Base-by-base conservation (phyloP, 192 early-diverging fungal species). In the Borealophlyctis nickersoniae region DNA sequence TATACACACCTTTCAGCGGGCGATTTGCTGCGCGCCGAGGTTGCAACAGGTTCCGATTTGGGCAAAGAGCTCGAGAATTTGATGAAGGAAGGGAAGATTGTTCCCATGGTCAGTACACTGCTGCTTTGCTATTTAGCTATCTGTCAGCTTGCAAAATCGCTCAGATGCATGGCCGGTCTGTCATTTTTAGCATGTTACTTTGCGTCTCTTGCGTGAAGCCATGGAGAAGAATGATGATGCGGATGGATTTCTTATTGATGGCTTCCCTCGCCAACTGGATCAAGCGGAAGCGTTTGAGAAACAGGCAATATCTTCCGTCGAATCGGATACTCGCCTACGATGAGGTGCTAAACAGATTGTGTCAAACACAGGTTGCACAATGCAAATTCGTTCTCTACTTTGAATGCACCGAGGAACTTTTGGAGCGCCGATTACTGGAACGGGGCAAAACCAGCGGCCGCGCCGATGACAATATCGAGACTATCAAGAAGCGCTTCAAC, bases 1-100 rank as follows among this genome's bases (percentile, higher is more conserved):
- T 92, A 93, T 74, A 88, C 89, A 24, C 96, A 98, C 63, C 78
- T 99, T 52, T 96, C 92, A 30, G 94, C 95, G 23, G 97, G 97
- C 29, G 97, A 98, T 72, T 76, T 99, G 7, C 78, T 99, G 52
- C 88, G 97, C 29, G 92, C 78, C n/a, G 95, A 99, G 71, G 91
- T 93, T 53, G 63, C 66, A 14, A 76, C 60, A 13, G 67, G 67
- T 19, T 73, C 80, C 11, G 56, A 62, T 9, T 45, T 75, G 27
- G 95, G 92, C 57, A 88, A 92, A 63, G 72, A 95, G 63, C 92
- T 96, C 62, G 85, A 87, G 35, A 78, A 75, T 24, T 89, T 90
- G 55, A 98, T 99, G 76, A 90, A 89, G 50, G 93, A 95, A 63
- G 96, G 96, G 24, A 74, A 91, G 63, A 96, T 98, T 69, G 97